A percentile compares a stretch with the other conserved stretches of the same genome.
Conservation (phyloP, 768 basidiomycete genomes). For the Boletellus sp. region DNA sequence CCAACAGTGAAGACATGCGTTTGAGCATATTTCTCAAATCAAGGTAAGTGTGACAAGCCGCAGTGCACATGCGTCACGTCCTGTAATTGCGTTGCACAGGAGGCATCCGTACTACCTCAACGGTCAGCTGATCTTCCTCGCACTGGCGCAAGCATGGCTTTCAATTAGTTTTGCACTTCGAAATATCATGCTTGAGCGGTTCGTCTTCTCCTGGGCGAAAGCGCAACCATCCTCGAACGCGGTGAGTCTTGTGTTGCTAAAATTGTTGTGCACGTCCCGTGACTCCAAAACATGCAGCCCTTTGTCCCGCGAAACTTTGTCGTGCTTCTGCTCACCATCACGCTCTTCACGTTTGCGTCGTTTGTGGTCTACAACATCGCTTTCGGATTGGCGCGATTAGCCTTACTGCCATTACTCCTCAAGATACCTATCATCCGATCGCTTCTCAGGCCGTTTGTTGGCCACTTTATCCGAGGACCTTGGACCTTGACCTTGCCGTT, state of each 20-base stretch:
- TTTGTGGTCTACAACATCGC: slow-evolving; percentile 37
- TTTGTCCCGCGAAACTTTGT: slow-evolving; percentile 17
- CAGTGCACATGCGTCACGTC: neutral
- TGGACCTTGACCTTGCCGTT: slow-evolving; percentile 53
- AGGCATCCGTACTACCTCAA: slow-evolving; percentile 76
- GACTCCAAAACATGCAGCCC: slow-evolving; percentile 11
- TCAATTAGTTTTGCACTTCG: slow-evolving; percentile 50
- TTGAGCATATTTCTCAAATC: slow-evolving; percentile 64
- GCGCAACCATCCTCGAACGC: slow-evolving; percentile 8
- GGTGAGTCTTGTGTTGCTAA: slow-evolving; percentile 12
- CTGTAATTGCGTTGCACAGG: slow-evolving; percentile 32
- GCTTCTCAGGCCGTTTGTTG: slow-evolving; percentile 56
- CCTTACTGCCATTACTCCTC: slow-evolving; percentile 51
- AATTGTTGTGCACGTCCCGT: neutral
- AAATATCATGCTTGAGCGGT: slow-evolving; percentile 61
- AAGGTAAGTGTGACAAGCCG: slow-evolving; percentile 39
- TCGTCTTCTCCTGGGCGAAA: slow-evolving; percentile 44
- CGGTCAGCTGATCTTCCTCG: slow-evolving; percentile 59
- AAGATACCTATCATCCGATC: slow-evolving; percentile 49
- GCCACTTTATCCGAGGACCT: slow-evolving; percentile 57
- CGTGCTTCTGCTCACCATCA: slow-evolving; percentile 34
- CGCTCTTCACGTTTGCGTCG: slow-evolving; percentile 39
- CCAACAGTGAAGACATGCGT: slow-evolving; percentile 35
- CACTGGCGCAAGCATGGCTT: slow-evolving; percentile 48
- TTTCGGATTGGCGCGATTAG: slow-evolving; percentile 46